Conservation (phyloP, 2,329 filamentous ascomycete species). For the Fusarium metavorans region DNA sequence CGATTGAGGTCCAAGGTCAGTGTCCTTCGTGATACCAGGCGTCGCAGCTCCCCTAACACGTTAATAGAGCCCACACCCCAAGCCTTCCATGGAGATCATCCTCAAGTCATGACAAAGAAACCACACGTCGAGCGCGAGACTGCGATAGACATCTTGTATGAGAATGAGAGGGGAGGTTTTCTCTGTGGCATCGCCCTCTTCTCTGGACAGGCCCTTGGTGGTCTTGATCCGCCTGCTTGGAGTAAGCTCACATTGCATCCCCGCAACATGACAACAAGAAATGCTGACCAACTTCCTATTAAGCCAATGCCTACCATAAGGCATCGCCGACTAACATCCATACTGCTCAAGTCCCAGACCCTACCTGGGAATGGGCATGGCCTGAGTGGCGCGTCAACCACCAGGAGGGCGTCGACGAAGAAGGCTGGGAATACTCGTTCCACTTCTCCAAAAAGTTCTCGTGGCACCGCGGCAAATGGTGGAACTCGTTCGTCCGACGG, state of each 20-base stretch:
- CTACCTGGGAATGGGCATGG: conserved; percentile 92
- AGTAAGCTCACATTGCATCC: conserved; percentile 52
- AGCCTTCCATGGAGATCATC: conserved; percentile 33
- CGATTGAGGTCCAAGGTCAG: conserved; percentile 51
- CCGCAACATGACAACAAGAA: not conserved
- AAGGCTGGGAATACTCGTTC: conserved; percentile 97
- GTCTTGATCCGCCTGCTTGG: conserved; percentile 89
- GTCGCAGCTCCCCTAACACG: conserved; percentile 16
- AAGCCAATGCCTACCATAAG: conserved; percentile 72
- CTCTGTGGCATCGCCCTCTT: conserved; percentile 92
- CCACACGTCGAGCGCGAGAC: conserved; percentile 58
- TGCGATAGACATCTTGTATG: conserved; percentile 89
- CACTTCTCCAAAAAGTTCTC: conserved; percentile 79
- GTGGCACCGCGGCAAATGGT: conserved; percentile 95
- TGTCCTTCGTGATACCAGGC: not conserved
- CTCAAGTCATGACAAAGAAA: conserved; percentile 52
- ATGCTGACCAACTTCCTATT: conserved; percentile 11
- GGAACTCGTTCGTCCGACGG: conserved; percentile 92
- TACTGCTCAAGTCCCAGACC: conserved; percentile 93
- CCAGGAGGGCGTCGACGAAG: conserved; percentile 83
- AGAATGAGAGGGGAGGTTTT: conserved; percentile 93
- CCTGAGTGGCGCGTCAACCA: conserved; percentile 74
- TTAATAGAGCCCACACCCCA: conserved; percentile 48
- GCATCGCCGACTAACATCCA: conserved; percentile 75
- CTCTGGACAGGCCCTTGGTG: conserved; percentile 84